Percentiles rank a stretch among this genome's conserved stretches.
Conservation (phyloP, 805 yeast genomes). For the Candida vartiovaarae region DNA sequence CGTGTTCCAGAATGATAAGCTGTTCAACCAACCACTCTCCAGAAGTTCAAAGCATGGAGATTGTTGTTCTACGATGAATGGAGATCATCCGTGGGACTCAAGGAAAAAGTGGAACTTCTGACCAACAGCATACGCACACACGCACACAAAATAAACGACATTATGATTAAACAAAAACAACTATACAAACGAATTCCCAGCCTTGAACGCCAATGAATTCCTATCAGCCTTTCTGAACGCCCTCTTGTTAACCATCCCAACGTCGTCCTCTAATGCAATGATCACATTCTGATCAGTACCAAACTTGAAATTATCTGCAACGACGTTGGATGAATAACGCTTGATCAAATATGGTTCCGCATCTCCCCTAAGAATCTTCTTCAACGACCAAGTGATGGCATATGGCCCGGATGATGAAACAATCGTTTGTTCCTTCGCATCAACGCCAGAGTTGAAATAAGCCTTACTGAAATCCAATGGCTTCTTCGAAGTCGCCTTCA, state of each 20-base stretch:
- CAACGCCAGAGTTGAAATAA: slow-evolving; percentile 66
- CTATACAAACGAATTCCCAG: not conserved
- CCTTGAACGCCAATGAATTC: slow-evolving; percentile 31
- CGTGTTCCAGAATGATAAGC: slow-evolving; percentile 14
- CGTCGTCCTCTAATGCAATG: slow-evolving; percentile 70
- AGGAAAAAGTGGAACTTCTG: slow-evolving; percentile 17
- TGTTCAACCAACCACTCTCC: slow-evolving; percentile 41
- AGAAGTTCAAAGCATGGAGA: slow-evolving; percentile 55
- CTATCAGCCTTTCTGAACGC: slow-evolving; percentile 53
- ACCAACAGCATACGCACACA: too few species aligned
- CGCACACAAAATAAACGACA: too few species aligned
- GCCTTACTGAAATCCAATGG: slow-evolving; percentile 63
- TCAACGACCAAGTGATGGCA: slow-evolving; percentile 73
- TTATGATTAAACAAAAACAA: too few species aligned
- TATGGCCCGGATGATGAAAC: slow-evolving; percentile 78
- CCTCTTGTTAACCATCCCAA: slow-evolving; percentile 56
- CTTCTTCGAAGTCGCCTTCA: slow-evolving; percentile 41
- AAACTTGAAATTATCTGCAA: slow-evolving; percentile 73
- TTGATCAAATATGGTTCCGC: slow-evolving; percentile 55
- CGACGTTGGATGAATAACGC: slow-evolving; percentile 51
- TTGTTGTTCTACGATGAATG: slow-evolving; percentile 55
- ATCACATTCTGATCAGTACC: slow-evolving; percentile 67
- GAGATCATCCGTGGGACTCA: slow-evolving; percentile 44
- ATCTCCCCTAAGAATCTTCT: slow-evolving; percentile 47
- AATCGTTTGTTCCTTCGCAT: slow-evolving; percentile 58